A percentile compares a stretch with the other conserved stretches of the same genome.
Conservation (phyloP, 176 grass and related monocot genomes). For the barley (Hordeum vulgare) region DNA sequence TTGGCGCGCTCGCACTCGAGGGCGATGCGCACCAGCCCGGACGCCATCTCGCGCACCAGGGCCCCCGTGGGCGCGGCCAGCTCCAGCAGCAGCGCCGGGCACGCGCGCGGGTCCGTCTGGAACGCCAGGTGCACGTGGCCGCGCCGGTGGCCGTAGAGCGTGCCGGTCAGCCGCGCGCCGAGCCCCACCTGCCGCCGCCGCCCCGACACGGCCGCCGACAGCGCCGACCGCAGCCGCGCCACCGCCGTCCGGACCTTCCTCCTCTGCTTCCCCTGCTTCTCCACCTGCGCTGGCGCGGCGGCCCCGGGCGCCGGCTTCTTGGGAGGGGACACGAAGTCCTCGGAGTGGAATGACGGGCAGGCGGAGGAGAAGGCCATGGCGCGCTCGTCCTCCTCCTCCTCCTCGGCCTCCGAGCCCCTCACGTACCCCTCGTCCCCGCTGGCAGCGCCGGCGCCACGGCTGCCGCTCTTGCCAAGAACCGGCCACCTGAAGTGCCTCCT, state of each 20-base stretch:
- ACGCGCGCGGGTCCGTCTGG: slow-evolving; percentile 61
- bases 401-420: slow-evolving; percentile 43
- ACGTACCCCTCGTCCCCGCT: slow-evolving; percentile 37
- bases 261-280: background rate
- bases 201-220: slow-evolving; percentile 46
- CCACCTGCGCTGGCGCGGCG: background rate
- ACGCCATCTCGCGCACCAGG: slow-evolving; percentile 81
- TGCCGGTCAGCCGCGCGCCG: slow-evolving; percentile 62
- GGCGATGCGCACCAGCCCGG: slow-evolving; percentile 83
- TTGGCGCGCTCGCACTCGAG: slow-evolving; percentile 69
- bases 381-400: slow-evolving; percentile 59
- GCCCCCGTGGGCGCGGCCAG: slow-evolving; percentile 62
- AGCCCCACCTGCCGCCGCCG: slow-evolving; percentile 50
- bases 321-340: slow-evolving; percentile 33
- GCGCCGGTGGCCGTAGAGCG: slow-evolving; percentile 70
- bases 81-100: slow-evolving; percentile 69
- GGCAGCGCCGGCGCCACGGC: slow-evolving; percentile 25
- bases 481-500: slow-evolving; percentile 94
- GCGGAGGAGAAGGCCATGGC: slow-evolving; percentile 50
- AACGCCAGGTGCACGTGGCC: slow-evolving; percentile 75
- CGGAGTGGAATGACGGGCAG: slow-evolving; percentile 50
- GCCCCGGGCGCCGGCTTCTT: background rate
- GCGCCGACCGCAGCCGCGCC: slow-evolving; percentile 41
- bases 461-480: slow-evolving; percentile 54
- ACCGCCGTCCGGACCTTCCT: slow-evolving; percentile 43